A percentile compares a stretch with the other conserved stretches of the same genome.
These are phyloP conservation scores for Terfezia boudieri DNA, from an alignment of 495 filamentous ascomycete genomes.

Conservation along the genomic window DNA sequence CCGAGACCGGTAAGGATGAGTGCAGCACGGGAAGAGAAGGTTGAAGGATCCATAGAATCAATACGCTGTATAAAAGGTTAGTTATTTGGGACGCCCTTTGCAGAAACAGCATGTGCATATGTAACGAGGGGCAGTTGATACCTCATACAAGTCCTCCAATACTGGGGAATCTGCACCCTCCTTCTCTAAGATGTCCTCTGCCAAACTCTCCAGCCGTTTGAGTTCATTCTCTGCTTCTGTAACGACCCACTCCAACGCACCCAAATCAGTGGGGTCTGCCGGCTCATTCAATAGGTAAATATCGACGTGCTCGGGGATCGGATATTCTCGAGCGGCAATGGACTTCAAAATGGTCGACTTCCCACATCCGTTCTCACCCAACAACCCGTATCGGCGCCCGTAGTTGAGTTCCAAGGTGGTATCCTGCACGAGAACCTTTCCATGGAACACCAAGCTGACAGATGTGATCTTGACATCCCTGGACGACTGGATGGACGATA, in stretches of 20 bases:
- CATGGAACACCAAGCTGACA: conserved; percentile 85
- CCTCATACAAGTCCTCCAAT: conserved; percentile 91
- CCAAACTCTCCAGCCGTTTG: conserved; percentile 62
- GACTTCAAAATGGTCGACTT: conserved; percentile 94
- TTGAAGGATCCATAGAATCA: conserved; percentile 98
- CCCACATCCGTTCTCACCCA: conserved; percentile 97
- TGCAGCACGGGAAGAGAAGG: conserved; percentile 90
- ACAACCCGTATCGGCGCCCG: conserved; percentile 74
- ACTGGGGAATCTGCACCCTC: conserved; percentile 78
- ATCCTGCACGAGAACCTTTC: conserved; percentile 84
- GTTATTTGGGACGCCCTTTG: not conserved
- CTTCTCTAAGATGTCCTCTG: conserved; percentile 75
- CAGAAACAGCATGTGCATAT: not conserved
- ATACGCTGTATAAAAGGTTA: conserved; percentile 46
- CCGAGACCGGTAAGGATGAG: conserved; percentile 96
- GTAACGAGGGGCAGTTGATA: conserved; percentile 20
- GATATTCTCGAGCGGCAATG: conserved; percentile 80
- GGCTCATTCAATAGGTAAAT: conserved; percentile 98
- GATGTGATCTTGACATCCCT: conserved; percentile 95
- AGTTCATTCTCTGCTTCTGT: conserved; percentile 87
- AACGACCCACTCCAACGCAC: conserved; percentile 92
- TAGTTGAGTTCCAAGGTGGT: conserved; percentile 82
- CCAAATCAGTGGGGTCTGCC: conserved; percentile 68
- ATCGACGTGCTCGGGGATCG: conserved; percentile 89
- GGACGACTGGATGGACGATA: conserved; percentile 59